These are phyloP conservation scores for Boechera divaricarpa DNA, from an alignment of 345 rosid genomes.

Conservation along the genomic window DNA sequence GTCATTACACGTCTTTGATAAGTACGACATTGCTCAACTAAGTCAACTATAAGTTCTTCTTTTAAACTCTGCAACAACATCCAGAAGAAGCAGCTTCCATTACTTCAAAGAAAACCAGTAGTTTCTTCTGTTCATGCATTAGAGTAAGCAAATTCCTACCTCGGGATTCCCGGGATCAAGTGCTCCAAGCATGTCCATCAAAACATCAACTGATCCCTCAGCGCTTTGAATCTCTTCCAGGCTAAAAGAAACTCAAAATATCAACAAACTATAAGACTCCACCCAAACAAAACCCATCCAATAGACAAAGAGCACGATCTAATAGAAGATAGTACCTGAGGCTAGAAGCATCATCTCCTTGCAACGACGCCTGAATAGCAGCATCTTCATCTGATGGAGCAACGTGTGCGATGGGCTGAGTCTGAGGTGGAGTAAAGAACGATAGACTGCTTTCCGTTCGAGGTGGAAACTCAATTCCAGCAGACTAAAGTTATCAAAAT, in stretches of 20 bases:
- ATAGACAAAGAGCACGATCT: conserved; percentile 9
- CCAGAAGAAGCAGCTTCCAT: conserved; percentile 24
- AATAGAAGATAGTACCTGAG: conserved; percentile 61
- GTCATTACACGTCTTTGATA: conserved; percentile 79
- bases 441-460: conserved; percentile 74
- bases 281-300: conserved; percentile 1
- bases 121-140: conserved; percentile 1
- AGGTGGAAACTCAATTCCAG: conserved; percentile 93
- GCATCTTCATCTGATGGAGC: conserved; percentile 73
- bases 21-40: conserved; percentile 85
- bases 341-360: conserved; percentile 82
- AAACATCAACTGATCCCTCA: conserved; percentile 66
- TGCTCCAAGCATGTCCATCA: conserved; percentile 85
- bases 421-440: conserved; percentile 91
- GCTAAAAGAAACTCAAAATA: conserved; percentile 48
- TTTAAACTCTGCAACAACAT: conserved; percentile 66
- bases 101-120: conserved; percentile 13
- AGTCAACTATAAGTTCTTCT: conserved; percentile 86
- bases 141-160: conserved; percentile 49
- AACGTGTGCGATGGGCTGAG: conserved; percentile 57
- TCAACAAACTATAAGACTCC: conserved; percentile 1
- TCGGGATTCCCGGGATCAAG: conserved; percentile 70
- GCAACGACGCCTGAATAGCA: conserved; percentile 82
- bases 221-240: conserved; percentile 80
- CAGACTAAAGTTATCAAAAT: conserved; percentile 50